These are phyloP conservation scores for Pinus tabuliformis DNA, from an alignment of 75 land plant species.

Conservation along the genomic window DNA sequence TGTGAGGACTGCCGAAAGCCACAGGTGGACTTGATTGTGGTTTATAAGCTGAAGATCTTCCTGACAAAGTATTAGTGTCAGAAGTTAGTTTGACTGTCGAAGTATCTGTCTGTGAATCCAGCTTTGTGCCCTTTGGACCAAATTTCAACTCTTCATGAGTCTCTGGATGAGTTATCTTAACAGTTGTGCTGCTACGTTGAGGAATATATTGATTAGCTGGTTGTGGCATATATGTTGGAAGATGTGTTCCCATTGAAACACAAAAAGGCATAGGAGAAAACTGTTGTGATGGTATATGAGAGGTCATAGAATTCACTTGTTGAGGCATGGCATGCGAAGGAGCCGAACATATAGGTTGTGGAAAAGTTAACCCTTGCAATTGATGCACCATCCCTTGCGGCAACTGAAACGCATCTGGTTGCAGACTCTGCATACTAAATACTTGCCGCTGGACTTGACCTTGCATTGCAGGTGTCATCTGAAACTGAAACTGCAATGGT, in stretches of 20 bases:
- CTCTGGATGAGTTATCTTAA: slow-evolving; percentile 89
- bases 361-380: slow-evolving; percentile 28
- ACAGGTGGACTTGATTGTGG: background rate
- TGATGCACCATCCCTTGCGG: slow-evolving; percentile 59
- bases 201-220: slow-evolving; percentile 45
- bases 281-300: slow-evolving; percentile 20
- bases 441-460: slow-evolving; percentile 48
- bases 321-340: slow-evolving; percentile 15
- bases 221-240: slow-evolving; percentile 36
- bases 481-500: slow-evolving; percentile 41
- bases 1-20: background rate
- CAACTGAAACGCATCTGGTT: slow-evolving; percentile 48
- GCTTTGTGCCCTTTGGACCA: slow-evolving; percentile 19
- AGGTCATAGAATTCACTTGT: slow-evolving; percentile 1
- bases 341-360: slow-evolving; percentile 12
- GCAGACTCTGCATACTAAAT: slow-evolving; percentile 43
- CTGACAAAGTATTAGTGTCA: background rate
- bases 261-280: slow-evolving; percentile 35
- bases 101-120: slow-evolving; percentile 21
- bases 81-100: background rate
- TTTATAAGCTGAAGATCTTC: background rate
- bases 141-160: slow-evolving; percentile 86
- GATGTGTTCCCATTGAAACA: slow-evolving; percentile 34
- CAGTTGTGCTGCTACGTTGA: slow-evolving; percentile 45
- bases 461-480: slow-evolving; percentile 16